Conservation (phyloP, 306 rosid genomes). For the Acacia melanoxylon region DNA sequence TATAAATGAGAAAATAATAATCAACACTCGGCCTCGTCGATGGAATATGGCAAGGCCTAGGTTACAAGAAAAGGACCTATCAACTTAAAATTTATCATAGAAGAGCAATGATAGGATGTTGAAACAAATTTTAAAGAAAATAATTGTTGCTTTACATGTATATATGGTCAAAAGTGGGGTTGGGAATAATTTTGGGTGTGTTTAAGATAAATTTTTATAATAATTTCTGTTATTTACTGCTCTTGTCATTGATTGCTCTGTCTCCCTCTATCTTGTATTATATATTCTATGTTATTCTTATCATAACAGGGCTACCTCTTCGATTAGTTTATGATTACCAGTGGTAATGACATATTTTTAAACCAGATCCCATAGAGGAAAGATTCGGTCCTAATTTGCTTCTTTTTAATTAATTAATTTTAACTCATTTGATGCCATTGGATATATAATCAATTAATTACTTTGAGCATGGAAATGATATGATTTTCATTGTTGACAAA, state of each 20-base stretch:
- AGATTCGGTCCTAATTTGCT: conserved; percentile 42
- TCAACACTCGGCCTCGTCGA: background rate
- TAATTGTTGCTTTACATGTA: conserved; percentile 7
- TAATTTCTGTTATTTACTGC: conserved; percentile 54
- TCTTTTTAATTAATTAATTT: background rate
- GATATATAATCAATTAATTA: background rate
- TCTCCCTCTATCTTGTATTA: conserved; percentile 41
- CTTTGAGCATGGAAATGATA: background rate
- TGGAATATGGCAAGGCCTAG: conserved; percentile 34
- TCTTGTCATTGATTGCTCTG: conserved; percentile 53
- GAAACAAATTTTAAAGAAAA: conserved; percentile 30
- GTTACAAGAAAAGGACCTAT: conserved; percentile 23
- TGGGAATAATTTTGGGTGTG: conserved; percentile 59
- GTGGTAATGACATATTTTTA: background rate
- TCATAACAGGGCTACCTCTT: background rate
- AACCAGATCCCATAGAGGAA: background rate
- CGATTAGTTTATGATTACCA: background rate
- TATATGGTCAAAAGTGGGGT: conserved; percentile 63
- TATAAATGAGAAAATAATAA: background rate
- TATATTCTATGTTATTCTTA: conserved; percentile 13
- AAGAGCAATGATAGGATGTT: conserved; percentile 61
- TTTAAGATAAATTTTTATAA: conserved; percentile 40
- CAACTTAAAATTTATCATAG: conserved; percentile 31
- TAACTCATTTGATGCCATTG: background rate
- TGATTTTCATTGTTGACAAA: too few relatives aligned